Evolutionary conservation across 2,329 filamentous ascomycete species (phyloP), one percentile per base, ranked within the genome.

Genomic region (Exophiala dermatitidis): DNA sequence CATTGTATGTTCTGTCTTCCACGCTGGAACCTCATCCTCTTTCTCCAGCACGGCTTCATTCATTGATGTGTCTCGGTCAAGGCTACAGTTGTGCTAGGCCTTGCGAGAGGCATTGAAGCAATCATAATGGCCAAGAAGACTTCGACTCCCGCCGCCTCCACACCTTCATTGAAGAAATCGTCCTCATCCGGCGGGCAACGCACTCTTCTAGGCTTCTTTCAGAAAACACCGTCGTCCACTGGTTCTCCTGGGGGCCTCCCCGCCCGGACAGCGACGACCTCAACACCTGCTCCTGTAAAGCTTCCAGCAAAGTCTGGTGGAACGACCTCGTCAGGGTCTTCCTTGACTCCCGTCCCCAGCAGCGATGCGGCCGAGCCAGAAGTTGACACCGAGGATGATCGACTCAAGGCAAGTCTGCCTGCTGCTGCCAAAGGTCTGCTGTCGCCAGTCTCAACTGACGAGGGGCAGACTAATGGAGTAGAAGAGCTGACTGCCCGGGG

Each of bases 161-260:
- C 68, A 42, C 71, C 70, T 38, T 60, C 65, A 19, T 60, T 73
- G 52, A 73, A 72, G 60, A 67, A 68, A 54, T 64, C 71, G 4
- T 69, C 69, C 4, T 68, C 72, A 12, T 71, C 67, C 51, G 68
- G 82, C 65, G 83, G 80, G 64, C 84, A 88, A 66, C 78, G 76
- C 67, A 87, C 84, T 49, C 89, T 93, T 55, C 74, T 89, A 34
- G 85, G 86, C 41, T 93, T 93, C 77, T 91, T 91, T 65, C 78
- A 84, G 61, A 89, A 78, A 67, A 71, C 77, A 56, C 59, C 59
- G 4, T 54, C 59, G 4, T 54, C 59, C 38, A 55, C 51, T 5
- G 48, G 45, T 29, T 54, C 59, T 26, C 47, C 54, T n/a, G 46
- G 50, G 8, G 29, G 45, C 2, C 44, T 57, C 5, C 58, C 55